These are phyloP conservation scores for Protomyces inundatus DNA, from an alignment of 1,139 yeast species.

Conservation along the genomic window DNA sequence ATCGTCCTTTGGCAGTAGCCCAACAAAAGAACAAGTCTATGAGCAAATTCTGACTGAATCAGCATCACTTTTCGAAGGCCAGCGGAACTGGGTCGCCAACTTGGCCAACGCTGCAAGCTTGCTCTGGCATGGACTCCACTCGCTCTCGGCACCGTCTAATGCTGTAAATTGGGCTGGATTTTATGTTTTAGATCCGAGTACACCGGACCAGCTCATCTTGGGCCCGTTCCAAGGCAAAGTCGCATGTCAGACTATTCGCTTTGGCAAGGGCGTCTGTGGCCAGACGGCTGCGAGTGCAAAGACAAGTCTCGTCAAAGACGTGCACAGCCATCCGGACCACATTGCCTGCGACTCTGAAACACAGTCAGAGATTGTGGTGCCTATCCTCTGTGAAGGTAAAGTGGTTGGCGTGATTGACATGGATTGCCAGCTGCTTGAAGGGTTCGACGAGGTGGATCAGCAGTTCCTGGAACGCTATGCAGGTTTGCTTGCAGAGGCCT, in stretches of 20 bases:
- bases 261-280: slow-evolving; percentile 92
- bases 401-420: slow-evolving; percentile 77
- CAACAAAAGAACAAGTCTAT: slow-evolving; percentile 47
- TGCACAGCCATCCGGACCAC: slow-evolving; percentile 77
- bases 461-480: slow-evolving; percentile 59
- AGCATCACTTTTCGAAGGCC: slow-evolving; percentile 57
- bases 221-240: slow-evolving; percentile 98
- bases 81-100: slow-evolving; percentile 81
- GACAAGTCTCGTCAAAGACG: slow-evolving; percentile 75
- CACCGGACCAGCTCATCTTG: slow-evolving; percentile 50
- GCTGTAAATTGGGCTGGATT: slow-evolving; percentile 92
- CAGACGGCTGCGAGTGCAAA: slow-evolving; percentile 55
- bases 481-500: slow-evolving; percentile 46
- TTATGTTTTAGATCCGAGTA: slow-evolving; percentile 50
- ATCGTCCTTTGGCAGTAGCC: neutral
- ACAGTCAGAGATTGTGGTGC: slow-evolving; percentile 73
- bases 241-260: slow-evolving; percentile 75
- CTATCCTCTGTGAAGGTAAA: slow-evolving; percentile 47
- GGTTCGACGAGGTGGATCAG: slow-evolving; percentile 62
- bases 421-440: slow-evolving; percentile 62
- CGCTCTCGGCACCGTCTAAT: slow-evolving; percentile 42
- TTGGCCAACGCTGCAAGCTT: slow-evolving; percentile 79
- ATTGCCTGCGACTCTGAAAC: slow-evolving; percentile 97
- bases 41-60: slow-evolving; percentile 57
- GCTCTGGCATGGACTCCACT: slow-evolving; percentile 79